Evolutionary conservation across 805 yeast genomes (phyloP), one percentile per base, ranked within the genome.

Genomic region (Saccharomyces paradoxus): DNA sequence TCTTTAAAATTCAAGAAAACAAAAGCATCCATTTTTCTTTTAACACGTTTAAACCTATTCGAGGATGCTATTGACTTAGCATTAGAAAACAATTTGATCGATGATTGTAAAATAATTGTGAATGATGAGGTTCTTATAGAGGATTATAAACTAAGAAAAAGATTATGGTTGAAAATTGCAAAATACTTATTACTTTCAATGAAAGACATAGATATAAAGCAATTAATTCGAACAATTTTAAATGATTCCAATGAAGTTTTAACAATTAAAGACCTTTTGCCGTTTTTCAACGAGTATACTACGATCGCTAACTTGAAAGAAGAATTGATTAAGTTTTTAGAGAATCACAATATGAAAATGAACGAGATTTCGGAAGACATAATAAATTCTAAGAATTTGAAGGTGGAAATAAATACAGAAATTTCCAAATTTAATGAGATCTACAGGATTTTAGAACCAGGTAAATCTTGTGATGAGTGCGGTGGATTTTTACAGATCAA

Each of bases 11-110:
- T 79, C 63, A 68, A 79, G 10, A 82, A 81, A 55, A 74, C 77
- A 50, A 81, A 81, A 56, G 79, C 91, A 1, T 90, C 96, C 0
- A 82, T 89, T 9, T 77, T 80, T 55, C 77, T 94, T n/a, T 82
- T 86, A 61, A 80, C 94, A 0, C 74, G 80, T 51, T 70, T 89
- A 69, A 81, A 77, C 3, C 75, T 87, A 49, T 87, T 78, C 64
- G 96, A 89, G 56, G 90, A 87, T 53, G 97, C 98, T 0, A 81
- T 91, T 37, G 76, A 77, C 50, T 67, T 94, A 53, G 92, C 97
- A 0, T 72, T 94, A 49, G 77, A 80, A 3, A 71, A 87, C 2
- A 84, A 82, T 9, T 58, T 64, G 59, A 53, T 61, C 14, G 65
- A 62, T 13, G 53, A 55, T 9, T 71, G 71, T 1, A 67, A 65